phyloP scores from a whole-genome alignment of 192 early-diverging fungal genomes.

The Coemansia sp. region DNA sequence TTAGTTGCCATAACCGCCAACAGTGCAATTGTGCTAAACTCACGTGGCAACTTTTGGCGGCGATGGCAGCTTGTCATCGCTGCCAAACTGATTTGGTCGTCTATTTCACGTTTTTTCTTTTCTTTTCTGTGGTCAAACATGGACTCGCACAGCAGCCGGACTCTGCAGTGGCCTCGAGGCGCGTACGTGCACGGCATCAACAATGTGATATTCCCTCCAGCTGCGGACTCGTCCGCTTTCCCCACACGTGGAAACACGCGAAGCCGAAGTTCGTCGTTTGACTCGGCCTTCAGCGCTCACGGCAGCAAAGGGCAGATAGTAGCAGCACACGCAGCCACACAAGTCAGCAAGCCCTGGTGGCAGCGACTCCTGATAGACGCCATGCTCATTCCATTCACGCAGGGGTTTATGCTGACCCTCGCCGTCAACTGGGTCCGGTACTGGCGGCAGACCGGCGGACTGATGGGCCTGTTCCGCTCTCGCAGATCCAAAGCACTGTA shows the following conservation, averaged over 20 bases:
- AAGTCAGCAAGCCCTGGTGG: slow-evolving; percentile 31
- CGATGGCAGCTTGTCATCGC: neutral
- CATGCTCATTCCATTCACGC: slow-evolving; percentile 46
- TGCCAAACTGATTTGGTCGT: too few relatives aligned
- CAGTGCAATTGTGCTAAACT: neutral
- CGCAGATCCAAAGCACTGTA: neutral
- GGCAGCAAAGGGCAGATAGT: neutral
- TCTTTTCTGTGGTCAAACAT: neutral
- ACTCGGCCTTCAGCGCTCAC: neutral
- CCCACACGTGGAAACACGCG: neutral
- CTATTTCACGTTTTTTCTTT: neutral
- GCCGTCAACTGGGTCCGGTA: slow-evolving; percentile 41
- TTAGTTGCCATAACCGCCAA: neutral
- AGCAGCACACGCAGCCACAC: neutral
- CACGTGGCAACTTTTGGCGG: neutral
- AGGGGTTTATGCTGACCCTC: slow-evolving; percentile 51
- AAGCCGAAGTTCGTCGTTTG: neutral
- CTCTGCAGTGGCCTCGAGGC: neutral
- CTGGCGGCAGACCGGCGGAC: slow-evolving; percentile 43
- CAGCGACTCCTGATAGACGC: slow-evolving; percentile 41
- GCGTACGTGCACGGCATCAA: neutral
- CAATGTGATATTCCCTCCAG: neutral
- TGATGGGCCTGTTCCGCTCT: slow-evolving; percentile 37
- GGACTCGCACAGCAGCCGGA: neutral
- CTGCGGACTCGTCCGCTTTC: too few relatives aligned